A percentile compares a stretch with the other conserved stretches of the same genome.
Conservation (phyloP, 164 flowering plant genomes). For the Euptelea pleiosperma region DNA sequence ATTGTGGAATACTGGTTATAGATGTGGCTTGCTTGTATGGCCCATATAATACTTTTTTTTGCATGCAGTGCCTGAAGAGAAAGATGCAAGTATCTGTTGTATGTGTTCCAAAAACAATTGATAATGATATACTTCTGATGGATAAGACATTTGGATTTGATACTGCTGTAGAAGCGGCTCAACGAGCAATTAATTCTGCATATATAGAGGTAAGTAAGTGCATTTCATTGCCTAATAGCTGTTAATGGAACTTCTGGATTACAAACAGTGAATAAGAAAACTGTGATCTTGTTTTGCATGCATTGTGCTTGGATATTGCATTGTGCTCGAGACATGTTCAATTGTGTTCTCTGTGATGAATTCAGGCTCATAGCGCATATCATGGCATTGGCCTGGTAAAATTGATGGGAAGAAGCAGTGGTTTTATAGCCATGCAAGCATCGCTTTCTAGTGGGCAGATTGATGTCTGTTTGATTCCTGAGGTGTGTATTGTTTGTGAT, state of each 20-base stretch:
- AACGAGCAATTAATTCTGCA: constrained; percentile 49
- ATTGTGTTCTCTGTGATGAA: neutral
- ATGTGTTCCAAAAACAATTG: constrained; percentile 49
- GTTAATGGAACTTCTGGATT: no score
- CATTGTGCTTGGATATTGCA: constrained; percentile 1
- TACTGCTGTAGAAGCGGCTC: constrained; percentile 53
- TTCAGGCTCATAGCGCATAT: constrained; percentile 47
- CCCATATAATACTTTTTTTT: constrained; percentile 9
- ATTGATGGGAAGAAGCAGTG: constrained; percentile 53
- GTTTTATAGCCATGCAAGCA: constrained; percentile 52
- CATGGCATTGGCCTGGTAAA: constrained; percentile 49
- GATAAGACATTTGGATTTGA: constrained; percentile 54
- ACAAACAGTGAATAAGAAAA: neutral
- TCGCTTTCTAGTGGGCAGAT: constrained; percentile 45
- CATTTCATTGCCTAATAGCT: neutral
- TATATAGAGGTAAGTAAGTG: constrained; percentile 40
- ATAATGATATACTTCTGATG: constrained; percentile 48
- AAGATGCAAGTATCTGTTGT: constrained; percentile 40
- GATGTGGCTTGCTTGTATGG: no score
- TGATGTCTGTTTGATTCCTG: constrained; percentile 48
- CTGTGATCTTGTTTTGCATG: neutral
- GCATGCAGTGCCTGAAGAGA: constrained; percentile 38
- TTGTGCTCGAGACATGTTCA: neutral
- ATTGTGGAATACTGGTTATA: constrained; percentile 2
- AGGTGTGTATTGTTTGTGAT: constrained; percentile 22